Evolutionary conservation across 2,329 filamentous ascomycete species (phyloP).

Genomic region (Penicillium sp.): DNA sequence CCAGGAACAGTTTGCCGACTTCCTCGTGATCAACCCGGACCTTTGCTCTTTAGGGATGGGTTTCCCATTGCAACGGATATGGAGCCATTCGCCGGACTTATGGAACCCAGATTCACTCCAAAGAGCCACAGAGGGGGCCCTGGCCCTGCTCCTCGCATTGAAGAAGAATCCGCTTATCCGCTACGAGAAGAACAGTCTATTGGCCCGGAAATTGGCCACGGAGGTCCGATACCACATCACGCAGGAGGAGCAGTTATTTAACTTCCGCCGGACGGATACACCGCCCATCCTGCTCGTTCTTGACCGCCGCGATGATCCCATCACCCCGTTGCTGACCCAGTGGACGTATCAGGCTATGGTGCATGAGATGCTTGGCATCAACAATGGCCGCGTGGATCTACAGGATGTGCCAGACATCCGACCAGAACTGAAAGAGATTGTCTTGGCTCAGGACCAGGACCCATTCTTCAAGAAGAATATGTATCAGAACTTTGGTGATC

Average conservation of each 20-base stretch:
- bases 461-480: conserved; percentile 99
- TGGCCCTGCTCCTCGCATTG: conserved; percentile 73
- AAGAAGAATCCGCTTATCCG: conserved; percentile 96
- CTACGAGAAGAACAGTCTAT: conserved; percentile 79
- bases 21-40: conserved; percentile 88
- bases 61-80: conserved; percentile 66
- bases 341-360: conserved; percentile 99
- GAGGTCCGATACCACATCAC: conserved; percentile 88
- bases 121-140: conserved; percentile 73
- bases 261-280: conserved; percentile 90
- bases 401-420: conserved; percentile 73
- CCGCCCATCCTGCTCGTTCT: conserved; percentile 83
- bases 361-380: conserved; percentile 85
- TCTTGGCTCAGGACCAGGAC: conserved; percentile 91
- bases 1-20: conserved; percentile 95
- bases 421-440: conserved; percentile 84
- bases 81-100: conserved; percentile 69
- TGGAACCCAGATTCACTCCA: conserved; percentile 89
- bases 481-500: conserved; percentile 93
- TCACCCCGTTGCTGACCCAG: conserved; percentile 87
- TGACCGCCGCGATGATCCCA: conserved; percentile 85
- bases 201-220: conserved; percentile 85
- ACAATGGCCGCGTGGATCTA: conserved; percentile 87
- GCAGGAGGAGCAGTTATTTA: conserved; percentile 92
- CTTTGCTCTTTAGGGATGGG: conserved; percentile 71